Base-by-base conservation (phyloP, 2,329 filamentous ascomycete genomes). In the Fusarium chaquense region DNA sequence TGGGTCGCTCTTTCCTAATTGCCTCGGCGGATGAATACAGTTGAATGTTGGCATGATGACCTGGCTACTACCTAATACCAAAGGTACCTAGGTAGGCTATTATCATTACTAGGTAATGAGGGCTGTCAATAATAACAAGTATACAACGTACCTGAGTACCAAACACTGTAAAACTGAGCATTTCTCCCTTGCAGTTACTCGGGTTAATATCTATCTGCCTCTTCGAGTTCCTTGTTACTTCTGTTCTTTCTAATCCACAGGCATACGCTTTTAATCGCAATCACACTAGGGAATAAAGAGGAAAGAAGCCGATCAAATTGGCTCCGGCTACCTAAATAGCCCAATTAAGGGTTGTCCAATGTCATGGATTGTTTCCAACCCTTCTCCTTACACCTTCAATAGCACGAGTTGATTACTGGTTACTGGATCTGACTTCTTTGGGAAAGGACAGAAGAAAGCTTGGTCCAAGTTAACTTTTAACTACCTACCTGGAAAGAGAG, bases 331-430 rank as follows among this genome's bases (percentile, higher is more conserved):
- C 36, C 36, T 18, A 20, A 36, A 56, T 22, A 15, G 38, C 20
- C 59, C 59, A 69, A 61, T 65, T 59, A 69, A 16, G 16, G 46
- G n/a, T 40, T 47, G 11, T 26, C 33, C 36, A 26, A 51, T 51
- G 18, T 10, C 26, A 20, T 46, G 20, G 20, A 20, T 46, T n/a
- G n/a, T 46, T 30, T 30, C n/a, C 44, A 46, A 46, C 26, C 15
- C 26, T 45, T 30, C 16, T 45, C 30, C 28, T 56, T 35, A 28
- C 36, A 45, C 16, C 43, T 44, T 20, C 11, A 10, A 35, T 24
- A 46, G 28, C 40, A 28, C 24, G 24, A 52, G 15, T 65, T 51
- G 36, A 40, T 40, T n/a, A 38, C 5, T n/a, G 35, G 20, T 38
- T 18, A 38, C n/a, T 40, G 28, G 56, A 18, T 40, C n/a, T 54